Evolutionary conservation across 108 stramenopile species (phyloP).

Genomic region (Stephanodiscus triporus): DNA sequence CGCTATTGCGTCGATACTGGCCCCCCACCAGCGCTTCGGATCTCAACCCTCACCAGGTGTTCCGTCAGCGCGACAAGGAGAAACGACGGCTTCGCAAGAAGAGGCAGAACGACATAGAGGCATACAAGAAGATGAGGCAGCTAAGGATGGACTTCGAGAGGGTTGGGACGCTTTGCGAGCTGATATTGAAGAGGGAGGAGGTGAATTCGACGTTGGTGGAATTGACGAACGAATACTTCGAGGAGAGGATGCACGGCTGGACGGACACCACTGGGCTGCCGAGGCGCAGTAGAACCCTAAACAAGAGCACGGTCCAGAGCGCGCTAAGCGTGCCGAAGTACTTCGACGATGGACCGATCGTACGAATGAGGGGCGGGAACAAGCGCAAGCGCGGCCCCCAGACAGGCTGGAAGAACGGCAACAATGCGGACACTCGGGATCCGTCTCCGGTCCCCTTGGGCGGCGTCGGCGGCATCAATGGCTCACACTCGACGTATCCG

Average conservation of each 20-base stretch:
- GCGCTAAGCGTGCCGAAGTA: conserved; percentile 63
- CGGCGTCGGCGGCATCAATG: neutral
- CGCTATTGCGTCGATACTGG: conserved; percentile 90
- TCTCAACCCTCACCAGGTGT: conserved; percentile 94
- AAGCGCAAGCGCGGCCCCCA: conserved; percentile 33
- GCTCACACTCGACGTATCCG: neutral
- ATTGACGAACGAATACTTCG: conserved; percentile 69
- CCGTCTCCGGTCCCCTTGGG: conserved; percentile 21
- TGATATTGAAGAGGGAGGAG: conserved; percentile 77
- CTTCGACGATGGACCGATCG: conserved; percentile 60
- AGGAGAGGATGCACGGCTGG: conserved; percentile 63
- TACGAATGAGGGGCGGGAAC: conserved; percentile 39
- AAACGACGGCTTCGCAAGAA: conserved; percentile 94
- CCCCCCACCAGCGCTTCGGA: conserved; percentile 89
- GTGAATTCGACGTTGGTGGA: conserved; percentile 56
- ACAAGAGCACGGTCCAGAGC: conserved; percentile 18
- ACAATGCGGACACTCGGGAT: conserved; percentile 5
- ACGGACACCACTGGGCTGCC: conserved; percentile 69
- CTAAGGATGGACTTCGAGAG: conserved; percentile 84
- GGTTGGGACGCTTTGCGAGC: conserved; percentile 56
- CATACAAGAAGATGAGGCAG: conserved; percentile 86
- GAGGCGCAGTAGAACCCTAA: conserved; percentile 45
- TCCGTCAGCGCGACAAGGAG: conserved; percentile 95
- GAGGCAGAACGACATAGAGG: conserved; percentile 92
- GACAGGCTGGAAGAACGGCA: neutral